Evolutionary conservation across 108 stramenopile species (phyloP).

Genomic region (Fragilaria radians): DNA sequence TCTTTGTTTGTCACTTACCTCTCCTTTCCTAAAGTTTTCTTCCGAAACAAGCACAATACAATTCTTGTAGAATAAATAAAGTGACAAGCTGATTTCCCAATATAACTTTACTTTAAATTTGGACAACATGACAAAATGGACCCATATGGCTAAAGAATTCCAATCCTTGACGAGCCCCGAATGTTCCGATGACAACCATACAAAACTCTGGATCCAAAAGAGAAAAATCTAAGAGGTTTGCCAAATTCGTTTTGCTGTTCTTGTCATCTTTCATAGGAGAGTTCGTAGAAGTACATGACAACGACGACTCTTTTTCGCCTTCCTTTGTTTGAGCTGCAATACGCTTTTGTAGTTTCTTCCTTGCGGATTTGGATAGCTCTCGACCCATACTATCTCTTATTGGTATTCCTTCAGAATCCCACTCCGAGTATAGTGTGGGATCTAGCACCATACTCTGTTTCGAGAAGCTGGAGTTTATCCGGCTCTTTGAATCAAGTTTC

Average conservation of each 20-base stretch:
- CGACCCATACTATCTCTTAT: constrained; percentile 30
- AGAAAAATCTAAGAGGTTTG: constrained; percentile 6
- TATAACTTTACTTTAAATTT: no score
- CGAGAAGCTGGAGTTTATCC: constrained; percentile 27
- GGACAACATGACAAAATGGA: constrained; percentile 61
- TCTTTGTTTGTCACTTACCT: no score
- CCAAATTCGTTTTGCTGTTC: constrained; percentile 2
- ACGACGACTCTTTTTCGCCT: background rate
- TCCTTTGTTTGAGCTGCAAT: constrained; percentile 45
- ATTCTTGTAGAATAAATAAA: no score
- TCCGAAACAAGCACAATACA: no score
- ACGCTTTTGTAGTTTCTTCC: constrained; percentile 44
- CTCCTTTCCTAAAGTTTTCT: no score
- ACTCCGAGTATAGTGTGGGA: constrained; percentile 9
- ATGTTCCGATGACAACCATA: constrained; percentile 42
- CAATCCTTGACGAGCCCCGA: constrained; percentile 60
- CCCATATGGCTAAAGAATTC: constrained; percentile 56
- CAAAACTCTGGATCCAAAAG: constrained; percentile 36
- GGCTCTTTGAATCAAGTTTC: background rate
- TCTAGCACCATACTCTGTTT: constrained; percentile 44
- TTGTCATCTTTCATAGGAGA: background rate
- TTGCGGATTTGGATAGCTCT: constrained; percentile 43
- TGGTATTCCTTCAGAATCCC: constrained; percentile 46
- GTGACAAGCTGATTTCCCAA: no score
- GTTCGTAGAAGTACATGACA: background rate